Evolutionary conservation across 352 stramenopile genomes (phyloP), one percentile per base, ranked within the genome.

Genomic region (Phytopythium boreale): DNA sequence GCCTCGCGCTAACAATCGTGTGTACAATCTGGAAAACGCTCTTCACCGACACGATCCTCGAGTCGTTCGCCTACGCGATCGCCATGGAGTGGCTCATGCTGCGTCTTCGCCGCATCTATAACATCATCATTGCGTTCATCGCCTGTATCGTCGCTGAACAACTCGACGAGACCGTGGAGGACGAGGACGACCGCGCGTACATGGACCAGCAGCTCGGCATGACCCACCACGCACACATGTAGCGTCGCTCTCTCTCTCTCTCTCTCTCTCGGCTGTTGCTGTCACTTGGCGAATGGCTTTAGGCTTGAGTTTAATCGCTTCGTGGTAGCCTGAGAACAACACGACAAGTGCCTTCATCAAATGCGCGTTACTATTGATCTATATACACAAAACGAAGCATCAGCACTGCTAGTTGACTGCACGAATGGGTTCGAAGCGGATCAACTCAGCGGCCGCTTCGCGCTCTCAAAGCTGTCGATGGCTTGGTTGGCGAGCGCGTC

Each of bases 401-500:
- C 36, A 14, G 10, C 34, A 14, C 34, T 39, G 11, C 34, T 10
- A 14, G 34, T 39, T 14, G 34, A 14, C 34, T 39, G 10, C 8
- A 39, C 7, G 34, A 15, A 39, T 39, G 34, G n/a, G 7, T 15
- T 10, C 43, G 1, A 4, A 24, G 43, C 6, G 19, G 10, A 31
- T 34, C 51, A 57, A 17, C 51, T 41, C 29, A n/a, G n/a, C n/a
- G 27, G 1, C 24, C 27, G 27, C 14, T 17, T 24, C 10, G 20
- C 36, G 55, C 19, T 19, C n/a, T 49, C 31, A 14, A 37, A 37
- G 27, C 49, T 56, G 64, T 93, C 80, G 26, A 92, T 84, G 17
- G 80, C 84, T 43, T 84, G 67, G 62, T 90, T 91, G 9, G 84
- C 84, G 14, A 93, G 77, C 27, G 70, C 71, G 61, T 93, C 84